Percentiles rank a stretch among this genome's conserved stretches.
Evolutionary conservation across 306 rosid genomes (phyloP).

Genomic region (Vachellia collinsii): DNA sequence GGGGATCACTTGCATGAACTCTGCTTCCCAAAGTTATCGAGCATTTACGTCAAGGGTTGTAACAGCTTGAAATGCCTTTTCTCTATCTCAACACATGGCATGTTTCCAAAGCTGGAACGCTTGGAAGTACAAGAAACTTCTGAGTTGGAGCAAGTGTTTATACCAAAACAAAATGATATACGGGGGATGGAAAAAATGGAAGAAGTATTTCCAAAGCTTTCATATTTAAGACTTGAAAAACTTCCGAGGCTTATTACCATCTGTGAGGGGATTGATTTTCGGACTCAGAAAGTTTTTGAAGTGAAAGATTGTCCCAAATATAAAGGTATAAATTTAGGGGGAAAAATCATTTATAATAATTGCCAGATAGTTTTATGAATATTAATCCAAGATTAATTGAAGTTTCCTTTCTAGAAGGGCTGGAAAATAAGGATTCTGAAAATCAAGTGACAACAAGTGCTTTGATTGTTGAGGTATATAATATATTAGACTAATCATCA

Average conservation of each 20-base stretch:
- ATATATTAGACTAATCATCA: too few relatives aligned
- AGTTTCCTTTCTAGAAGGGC: too few relatives aligned
- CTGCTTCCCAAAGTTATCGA: neutral
- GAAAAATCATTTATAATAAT: neutral
- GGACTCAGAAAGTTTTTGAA: fast-evolving
- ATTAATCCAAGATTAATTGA: neutral
- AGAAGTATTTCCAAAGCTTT: neutral
- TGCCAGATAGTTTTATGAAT: neutral
- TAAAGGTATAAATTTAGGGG: neutral
- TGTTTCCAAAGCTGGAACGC: fast-evolving
- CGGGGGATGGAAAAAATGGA: neutral
- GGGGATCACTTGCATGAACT: too few relatives aligned
- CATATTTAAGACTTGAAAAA: fast-evolving
- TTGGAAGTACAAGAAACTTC: neutral
- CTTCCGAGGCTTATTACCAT: neutral
- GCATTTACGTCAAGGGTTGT: neutral
- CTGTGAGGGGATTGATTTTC: neutral
- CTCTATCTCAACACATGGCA: neutral
- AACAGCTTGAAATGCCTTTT: neutral
- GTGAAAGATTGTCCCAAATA: neutral
- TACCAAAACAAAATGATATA: neutral
- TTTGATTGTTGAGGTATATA: too few relatives aligned
- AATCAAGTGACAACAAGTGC: too few relatives aligned
- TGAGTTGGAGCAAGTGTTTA: neutral
- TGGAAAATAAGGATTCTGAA: too few relatives aligned